Conservation (phyloP, 177 flowering plant species). For the Vitis hybrid region DNA sequence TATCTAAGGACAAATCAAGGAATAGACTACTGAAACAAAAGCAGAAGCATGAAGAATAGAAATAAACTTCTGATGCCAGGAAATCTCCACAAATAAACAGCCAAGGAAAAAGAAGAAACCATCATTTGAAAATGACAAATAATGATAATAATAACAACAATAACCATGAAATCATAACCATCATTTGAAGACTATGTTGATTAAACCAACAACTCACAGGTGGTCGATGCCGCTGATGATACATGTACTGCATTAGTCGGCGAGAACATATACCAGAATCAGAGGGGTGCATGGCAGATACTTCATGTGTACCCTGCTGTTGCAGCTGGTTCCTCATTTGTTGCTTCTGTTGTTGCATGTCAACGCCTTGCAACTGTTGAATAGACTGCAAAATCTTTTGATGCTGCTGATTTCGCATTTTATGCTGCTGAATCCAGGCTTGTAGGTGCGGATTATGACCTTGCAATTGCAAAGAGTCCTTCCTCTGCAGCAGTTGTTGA, state of each 20-base stretch:
- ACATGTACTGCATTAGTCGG: slow-evolving; percentile 88
- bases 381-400: slow-evolving; percentile 73
- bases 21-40: no score
- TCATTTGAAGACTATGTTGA: no score
- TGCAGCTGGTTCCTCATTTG: slow-evolving; percentile 73
- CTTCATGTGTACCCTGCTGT: slow-evolving; percentile 61
- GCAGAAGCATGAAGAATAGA: neutral
- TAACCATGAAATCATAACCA: neutral
- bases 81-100: no score
- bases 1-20: no score
- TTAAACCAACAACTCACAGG: slow-evolving; percentile 51
- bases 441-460: slow-evolving; percentile 83
- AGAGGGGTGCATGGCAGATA: slow-evolving; percentile 48
- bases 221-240: slow-evolving; percentile 71
- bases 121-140: no score
- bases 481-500: slow-evolving; percentile 79
- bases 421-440: slow-evolving; percentile 79
- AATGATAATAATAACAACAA: neutral
- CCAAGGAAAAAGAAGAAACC: neutral
- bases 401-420: slow-evolving; percentile 50
- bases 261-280: slow-evolving; percentile 93
- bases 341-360: slow-evolving; percentile 76
- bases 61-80: neutral
- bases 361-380: slow-evolving; percentile 56
- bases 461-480: slow-evolving; percentile 65